phyloP scores from a whole-genome alignment of 495 filamentous ascomycete species.

The Bacidia gigantensis region DNA sequence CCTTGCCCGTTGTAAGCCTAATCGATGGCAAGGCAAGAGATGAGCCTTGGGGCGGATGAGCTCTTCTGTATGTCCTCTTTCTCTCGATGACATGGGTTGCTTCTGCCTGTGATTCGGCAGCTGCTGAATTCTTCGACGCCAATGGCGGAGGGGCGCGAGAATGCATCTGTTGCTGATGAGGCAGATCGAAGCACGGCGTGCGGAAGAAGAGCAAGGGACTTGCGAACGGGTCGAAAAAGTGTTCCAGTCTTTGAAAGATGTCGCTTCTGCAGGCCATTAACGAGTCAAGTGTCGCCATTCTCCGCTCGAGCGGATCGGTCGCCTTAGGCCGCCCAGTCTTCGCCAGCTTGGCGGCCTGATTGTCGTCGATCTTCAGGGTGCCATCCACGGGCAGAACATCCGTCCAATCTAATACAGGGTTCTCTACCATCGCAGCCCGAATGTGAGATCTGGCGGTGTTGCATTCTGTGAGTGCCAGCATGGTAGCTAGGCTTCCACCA shows the following conservation, averaged over 20 bases:
- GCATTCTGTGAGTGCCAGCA: constrained; percentile 47
- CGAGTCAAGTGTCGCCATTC: not conserved
- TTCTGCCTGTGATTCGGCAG: not conserved
- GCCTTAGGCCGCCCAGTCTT: not conserved
- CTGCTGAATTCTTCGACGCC: not conserved
- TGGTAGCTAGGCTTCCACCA: constrained; percentile 42
- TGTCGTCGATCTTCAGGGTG: not conserved
- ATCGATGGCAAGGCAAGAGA: constrained; percentile 12
- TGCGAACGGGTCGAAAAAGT: constrained; percentile 45
- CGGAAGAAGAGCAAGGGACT: constrained; percentile 46
- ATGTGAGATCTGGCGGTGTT: constrained; percentile 20
- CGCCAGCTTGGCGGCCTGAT: not conserved
- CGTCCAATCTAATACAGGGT: constrained; percentile 31
- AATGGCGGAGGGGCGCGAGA: not conserved
- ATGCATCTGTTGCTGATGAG: constrained; percentile 4
- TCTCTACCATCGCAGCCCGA: constrained; percentile 26
- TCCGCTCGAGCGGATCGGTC: not conserved
- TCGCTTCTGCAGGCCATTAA: constrained; percentile 26
- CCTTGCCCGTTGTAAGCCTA: constrained; percentile 12
- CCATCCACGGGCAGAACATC: not conserved
- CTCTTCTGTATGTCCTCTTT: constrained; percentile 10
- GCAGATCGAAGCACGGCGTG: constrained; percentile 31
- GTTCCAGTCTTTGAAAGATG: constrained; percentile 34
- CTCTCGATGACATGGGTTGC: not conserved
- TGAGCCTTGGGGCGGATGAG: constrained; percentile 14